These are phyloP conservation scores for Dioszegia aurantiaca DNA, from an alignment of 768 basidiomycete genomes.

Conservation along the genomic window DNA sequence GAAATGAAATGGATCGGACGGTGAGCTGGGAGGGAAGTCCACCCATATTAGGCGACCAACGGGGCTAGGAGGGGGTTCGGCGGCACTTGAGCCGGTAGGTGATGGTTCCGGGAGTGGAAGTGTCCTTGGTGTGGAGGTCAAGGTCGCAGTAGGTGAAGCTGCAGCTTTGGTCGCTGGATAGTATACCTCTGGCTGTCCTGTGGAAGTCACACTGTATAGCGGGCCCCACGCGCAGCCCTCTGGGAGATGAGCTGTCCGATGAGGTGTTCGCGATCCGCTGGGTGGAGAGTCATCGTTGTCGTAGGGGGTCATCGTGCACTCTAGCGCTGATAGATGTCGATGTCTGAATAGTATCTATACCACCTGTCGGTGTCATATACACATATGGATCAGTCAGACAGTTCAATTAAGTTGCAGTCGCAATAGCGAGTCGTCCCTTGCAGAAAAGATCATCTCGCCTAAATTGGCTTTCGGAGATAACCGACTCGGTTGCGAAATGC, in stretches of 20 bases:
- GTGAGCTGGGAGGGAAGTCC: slow-evolving; percentile 42
- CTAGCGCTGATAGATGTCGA: no score
- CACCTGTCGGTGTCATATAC: no score
- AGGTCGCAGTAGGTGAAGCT: neutral
- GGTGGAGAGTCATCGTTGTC: neutral
- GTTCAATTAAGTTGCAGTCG: no score
- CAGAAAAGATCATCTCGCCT: no score
- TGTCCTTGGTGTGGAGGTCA: neutral
- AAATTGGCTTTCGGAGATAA: neutral
- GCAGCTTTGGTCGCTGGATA: neutral
- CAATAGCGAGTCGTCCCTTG: no score
- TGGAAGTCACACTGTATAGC: neutral
- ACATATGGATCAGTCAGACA: no score
- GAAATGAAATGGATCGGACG: slow-evolving; percentile 42
- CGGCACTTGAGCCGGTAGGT: neutral
- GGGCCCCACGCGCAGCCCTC: slow-evolving; percentile 21
- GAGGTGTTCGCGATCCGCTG: slow-evolving; percentile 10
- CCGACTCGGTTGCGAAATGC: neutral
- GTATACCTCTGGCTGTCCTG: slow-evolving; percentile 10
- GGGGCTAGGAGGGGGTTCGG: neutral
- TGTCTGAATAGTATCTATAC: no score
- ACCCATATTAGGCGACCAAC: slow-evolving; percentile 36
- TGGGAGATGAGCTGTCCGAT: slow-evolving; percentile 13
- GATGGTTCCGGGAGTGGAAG: neutral
- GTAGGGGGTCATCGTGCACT: neutral